Evolutionary conservation across 495 filamentous ascomycete genomes (phyloP).

Genomic region (Chaetomium tenue): DNA sequence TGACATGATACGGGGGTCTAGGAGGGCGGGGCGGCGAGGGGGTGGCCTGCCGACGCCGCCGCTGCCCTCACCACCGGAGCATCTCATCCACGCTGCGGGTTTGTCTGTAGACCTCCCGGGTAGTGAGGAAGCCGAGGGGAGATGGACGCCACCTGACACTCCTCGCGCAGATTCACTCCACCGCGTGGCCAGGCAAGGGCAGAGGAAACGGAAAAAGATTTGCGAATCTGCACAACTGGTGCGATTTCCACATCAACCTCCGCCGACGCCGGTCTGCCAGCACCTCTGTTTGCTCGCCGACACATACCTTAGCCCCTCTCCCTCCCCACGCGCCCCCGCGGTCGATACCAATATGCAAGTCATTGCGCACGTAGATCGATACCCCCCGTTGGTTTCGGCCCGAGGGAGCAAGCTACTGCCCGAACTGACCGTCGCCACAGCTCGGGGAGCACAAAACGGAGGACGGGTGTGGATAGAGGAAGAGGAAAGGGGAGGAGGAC

Average conservation of each 20-base stretch:
- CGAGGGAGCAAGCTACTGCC: not conserved
- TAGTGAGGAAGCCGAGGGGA: not conserved
- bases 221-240: not conserved
- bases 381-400: not conserved
- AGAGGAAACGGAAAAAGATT: constrained; percentile 4
- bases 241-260: not conserved
- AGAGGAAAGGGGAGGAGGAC: not conserved
- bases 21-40: not conserved
- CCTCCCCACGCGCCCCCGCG: not conserved
- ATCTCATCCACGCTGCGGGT: not conserved
- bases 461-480: not conserved
- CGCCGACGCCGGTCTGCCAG: not conserved
- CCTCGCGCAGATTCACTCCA: not conserved
- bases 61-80: too few relatives aligned
- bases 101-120: not conserved
- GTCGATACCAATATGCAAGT: not conserved
- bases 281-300: not conserved
- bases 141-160: not conserved
- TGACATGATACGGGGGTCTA: not conserved
- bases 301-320: not conserved
- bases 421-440: not conserved
- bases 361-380: not conserved
- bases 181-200: not conserved
- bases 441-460: constrained; percentile 7
- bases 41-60: not conserved